A percentile compares a stretch with the other conserved stretches of the same genome.
Conservation (phyloP, 2,329 filamentous ascomycete genomes). For the Cordyceps cateniannulata region DNA sequence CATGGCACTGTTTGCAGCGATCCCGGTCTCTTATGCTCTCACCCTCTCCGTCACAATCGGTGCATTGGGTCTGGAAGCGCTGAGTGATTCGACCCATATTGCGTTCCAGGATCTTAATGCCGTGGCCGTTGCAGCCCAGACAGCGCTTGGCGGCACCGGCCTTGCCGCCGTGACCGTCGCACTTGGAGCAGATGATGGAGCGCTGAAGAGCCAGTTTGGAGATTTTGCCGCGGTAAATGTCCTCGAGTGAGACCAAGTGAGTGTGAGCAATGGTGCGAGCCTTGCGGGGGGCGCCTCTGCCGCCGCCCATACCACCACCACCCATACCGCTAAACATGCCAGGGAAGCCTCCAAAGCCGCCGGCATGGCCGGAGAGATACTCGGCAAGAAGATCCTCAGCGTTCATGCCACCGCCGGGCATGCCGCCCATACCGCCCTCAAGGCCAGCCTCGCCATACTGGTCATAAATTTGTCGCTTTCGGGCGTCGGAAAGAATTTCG, state of each 20-base stretch:
- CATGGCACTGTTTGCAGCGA: constrained; percentile 90
- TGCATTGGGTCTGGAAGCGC: constrained; percentile 98
- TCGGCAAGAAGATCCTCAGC: constrained; percentile 95
- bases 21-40: constrained; percentile 97
- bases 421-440: constrained; percentile 76
- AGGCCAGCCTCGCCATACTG: constrained; percentile 97
- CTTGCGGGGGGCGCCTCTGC: constrained; percentile 66
- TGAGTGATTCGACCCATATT: constrained; percentile 99
- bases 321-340: constrained; percentile 33
- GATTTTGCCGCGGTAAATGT: constrained; percentile 96
- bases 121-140: constrained; percentile 80
- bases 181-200: constrained; percentile 93
- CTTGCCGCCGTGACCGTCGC: constrained; percentile 90
- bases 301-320: constrained; percentile 34
- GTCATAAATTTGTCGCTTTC: constrained; percentile 90
- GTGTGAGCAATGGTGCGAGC: constrained; percentile 96
- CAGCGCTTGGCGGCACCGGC: constrained; percentile 96
- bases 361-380: constrained; percentile 56
- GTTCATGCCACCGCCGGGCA: constrained; percentile 77
- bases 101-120: constrained; percentile 99
- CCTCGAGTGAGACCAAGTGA: constrained; percentile 95
- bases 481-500: constrained; percentile 84
- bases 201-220: constrained; percentile 97
- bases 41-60: constrained; percentile 95
- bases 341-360: background rate